Evolutionary conservation across 1,284 basidiomycete genomes (phyloP).

Genomic region (Nidula niveotomentosa): DNA sequence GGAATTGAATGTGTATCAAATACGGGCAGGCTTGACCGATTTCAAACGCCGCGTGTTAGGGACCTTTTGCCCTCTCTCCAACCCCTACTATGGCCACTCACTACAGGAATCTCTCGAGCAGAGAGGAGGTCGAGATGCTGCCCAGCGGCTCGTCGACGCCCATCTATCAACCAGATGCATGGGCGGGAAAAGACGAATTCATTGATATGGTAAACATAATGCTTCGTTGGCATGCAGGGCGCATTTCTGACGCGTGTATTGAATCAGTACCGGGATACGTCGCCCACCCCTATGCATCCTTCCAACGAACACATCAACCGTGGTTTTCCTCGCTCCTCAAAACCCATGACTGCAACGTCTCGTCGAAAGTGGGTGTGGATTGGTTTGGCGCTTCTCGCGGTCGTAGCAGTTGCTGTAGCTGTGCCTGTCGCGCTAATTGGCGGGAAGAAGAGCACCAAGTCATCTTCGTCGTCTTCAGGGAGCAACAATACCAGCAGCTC

Average conservation of each 20-base stretch:
- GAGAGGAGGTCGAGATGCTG: slow-evolving; percentile 8
- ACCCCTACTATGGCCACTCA: slow-evolving; percentile 13
- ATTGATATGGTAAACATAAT: slow-evolving; percentile 12
- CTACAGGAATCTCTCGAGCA: slow-evolving; percentile 13
- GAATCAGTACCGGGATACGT: slow-evolving; percentile 9
- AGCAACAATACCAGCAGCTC: background rate
- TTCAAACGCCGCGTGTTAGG: too few relatives aligned
- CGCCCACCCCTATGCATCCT: slow-evolving; percentile 1
- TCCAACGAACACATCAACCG: background rate
- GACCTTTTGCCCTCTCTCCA: background rate
- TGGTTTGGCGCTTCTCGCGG: slow-evolving; percentile 14
- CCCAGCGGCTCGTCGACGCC: background rate
- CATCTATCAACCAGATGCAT: background rate
- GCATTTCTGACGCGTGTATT: background rate
- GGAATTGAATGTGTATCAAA: too few relatives aligned
- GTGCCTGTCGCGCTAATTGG: slow-evolving; percentile 23
- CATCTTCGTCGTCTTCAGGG: slow-evolving; percentile 2
- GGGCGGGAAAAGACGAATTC: slow-evolving; percentile 15
- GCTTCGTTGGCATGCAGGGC: background rate
- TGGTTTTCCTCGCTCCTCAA: background rate
- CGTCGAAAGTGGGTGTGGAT: slow-evolving; percentile 10
- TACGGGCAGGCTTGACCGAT: too few relatives aligned
- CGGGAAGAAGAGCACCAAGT: slow-evolving; percentile 12
- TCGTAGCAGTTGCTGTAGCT: slow-evolving; percentile 23
- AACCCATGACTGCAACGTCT: background rate